These are phyloP conservation scores for Ogataea haglerorum DNA, from an alignment of 805 yeast species.

Conservation along the genomic window DNA sequence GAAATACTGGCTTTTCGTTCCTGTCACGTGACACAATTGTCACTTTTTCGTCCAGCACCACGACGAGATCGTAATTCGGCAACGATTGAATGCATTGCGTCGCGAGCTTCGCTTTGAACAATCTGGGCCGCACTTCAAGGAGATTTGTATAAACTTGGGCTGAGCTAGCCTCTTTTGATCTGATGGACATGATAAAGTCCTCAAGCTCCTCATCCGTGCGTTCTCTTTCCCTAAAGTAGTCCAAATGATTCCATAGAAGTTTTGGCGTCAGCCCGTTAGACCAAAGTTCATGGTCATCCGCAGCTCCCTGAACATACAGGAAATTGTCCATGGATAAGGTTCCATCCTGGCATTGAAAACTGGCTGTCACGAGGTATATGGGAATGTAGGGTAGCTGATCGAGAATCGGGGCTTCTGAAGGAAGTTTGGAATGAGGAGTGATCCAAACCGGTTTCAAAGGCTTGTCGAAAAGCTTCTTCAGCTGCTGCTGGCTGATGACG, in stretches of 20 bases:
- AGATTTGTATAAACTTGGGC: constrained; percentile 1
- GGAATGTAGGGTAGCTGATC: constrained; percentile 35
- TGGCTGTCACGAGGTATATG: constrained; percentile 56
- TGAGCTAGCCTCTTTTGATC: neutral
- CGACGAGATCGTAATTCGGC: constrained; percentile 27
- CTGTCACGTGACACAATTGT: constrained; percentile 8
- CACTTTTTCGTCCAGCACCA: constrained; percentile 19
- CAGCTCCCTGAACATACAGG: constrained; percentile 86
- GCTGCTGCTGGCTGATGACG: constrained; percentile 1
- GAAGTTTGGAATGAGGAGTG: constrained; percentile 46
- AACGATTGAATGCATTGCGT: neutral
- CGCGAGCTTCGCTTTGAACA: constrained; percentile 11
- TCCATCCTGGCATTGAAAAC: constrained; percentile 61
- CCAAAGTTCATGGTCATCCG: constrained; percentile 93
- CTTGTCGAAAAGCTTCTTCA: constrained; percentile 27
- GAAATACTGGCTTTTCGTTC: constrained; percentile 19
- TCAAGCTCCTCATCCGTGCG: constrained; percentile 32
- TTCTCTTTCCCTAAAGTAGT: constrained; percentile 19
- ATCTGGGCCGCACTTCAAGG: constrained; percentile 8
- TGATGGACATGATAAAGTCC: constrained; percentile 5
- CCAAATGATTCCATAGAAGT: constrained; percentile 52
- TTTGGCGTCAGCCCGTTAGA: constrained; percentile 50
- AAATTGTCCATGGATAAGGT: constrained; percentile 43
- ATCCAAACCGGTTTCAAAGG: constrained; percentile 69
- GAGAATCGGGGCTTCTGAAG: constrained; percentile 8